These are phyloP conservation scores for Pochonia chlamydosporia DNA, from an alignment of 2,329 filamentous ascomycete species.

Conservation along the genomic window DNA sequence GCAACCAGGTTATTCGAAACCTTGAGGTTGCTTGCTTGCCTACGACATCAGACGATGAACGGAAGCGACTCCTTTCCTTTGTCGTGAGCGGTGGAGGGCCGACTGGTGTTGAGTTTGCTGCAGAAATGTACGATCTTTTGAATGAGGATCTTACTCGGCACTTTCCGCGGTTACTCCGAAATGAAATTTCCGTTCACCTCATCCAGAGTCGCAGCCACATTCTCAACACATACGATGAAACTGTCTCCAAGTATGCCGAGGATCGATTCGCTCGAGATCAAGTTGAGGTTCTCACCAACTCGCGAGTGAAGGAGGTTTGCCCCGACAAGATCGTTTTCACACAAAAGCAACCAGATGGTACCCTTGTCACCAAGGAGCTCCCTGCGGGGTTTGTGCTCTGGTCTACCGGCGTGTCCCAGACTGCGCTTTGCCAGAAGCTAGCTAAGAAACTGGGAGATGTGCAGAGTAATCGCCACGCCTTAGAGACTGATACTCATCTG, in stretches of 20 bases:
- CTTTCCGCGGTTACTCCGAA: slow-evolving; percentile 86
- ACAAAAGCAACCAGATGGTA: slow-evolving; percentile 70
- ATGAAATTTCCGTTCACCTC: slow-evolving; percentile 95
- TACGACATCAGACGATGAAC: slow-evolving; percentile 82
- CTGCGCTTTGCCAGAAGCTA: slow-evolving; percentile 70
- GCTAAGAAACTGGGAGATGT: slow-evolving; percentile 67
- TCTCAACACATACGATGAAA: slow-evolving; percentile 96
- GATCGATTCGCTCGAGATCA: slow-evolving; percentile 85
- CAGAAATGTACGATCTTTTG: slow-evolving; percentile 89
- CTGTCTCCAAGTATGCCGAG: slow-evolving; percentile 87
- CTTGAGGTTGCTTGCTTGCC: slow-evolving; percentile 89
- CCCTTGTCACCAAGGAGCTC: slow-evolving; percentile 79
- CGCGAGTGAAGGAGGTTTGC: slow-evolving; percentile 83
- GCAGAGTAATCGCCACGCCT: slow-evolving; percentile 84
- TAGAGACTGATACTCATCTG: slow-evolving; percentile 92
- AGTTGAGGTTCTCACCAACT: slow-evolving; percentile 87
- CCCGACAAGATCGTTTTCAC: slow-evolving; percentile 83
- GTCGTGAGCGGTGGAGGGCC: slow-evolving; percentile 94
- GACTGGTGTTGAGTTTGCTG: slow-evolving; percentile 95
- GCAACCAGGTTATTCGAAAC: slow-evolving; percentile 83
- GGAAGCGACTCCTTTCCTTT: slow-evolving; percentile 82
- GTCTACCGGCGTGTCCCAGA: slow-evolving; percentile 92
- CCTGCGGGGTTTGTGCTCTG: slow-evolving; percentile 95
- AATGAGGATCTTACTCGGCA: slow-evolving; percentile 84
- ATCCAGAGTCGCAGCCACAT: slow-evolving; percentile 95